phyloP scores from a whole-genome alignment of 208 protist species.

The Trypanosoma theileri region DNA sequence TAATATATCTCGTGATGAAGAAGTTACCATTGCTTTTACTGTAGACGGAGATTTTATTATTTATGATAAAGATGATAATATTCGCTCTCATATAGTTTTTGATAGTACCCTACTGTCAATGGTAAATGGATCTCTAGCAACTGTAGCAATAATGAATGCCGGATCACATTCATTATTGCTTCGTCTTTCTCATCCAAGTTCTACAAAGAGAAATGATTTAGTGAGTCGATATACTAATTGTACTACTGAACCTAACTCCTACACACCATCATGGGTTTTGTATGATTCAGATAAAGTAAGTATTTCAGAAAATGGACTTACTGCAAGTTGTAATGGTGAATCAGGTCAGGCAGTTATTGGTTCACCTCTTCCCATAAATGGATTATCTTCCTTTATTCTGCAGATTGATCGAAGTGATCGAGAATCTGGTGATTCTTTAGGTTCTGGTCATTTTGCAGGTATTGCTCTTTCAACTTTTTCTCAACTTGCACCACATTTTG shows the following conservation, averaged over 20 bases:
- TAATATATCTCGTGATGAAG: constrained; percentile 59
- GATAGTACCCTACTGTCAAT: constrained; percentile 39
- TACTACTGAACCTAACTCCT: constrained; percentile 25
- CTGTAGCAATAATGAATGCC: constrained; percentile 31
- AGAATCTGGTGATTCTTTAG: constrained; percentile 56
- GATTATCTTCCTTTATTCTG: constrained; percentile 80
- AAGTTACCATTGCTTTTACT: constrained; percentile 72
- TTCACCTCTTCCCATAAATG: constrained; percentile 52
- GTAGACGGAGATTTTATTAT: constrained; percentile 82
- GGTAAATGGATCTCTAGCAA: constrained; percentile 16
- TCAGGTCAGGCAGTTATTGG: constrained; percentile 71
- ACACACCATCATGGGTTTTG: constrained; percentile 59
- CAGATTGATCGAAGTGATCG: constrained; percentile 65
- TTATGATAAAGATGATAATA: constrained; percentile 71
- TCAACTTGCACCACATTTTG: constrained; percentile 54
- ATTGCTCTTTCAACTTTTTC: constrained; percentile 60
- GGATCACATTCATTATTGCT: constrained; percentile 34
- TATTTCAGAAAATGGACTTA: constrained; percentile 57
- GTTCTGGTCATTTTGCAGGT: constrained; percentile 87
- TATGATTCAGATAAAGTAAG: constrained; percentile 55
- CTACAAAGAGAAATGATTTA: constrained; percentile 1
- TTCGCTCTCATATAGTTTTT: constrained; percentile 61
- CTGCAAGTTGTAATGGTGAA: constrained; percentile 60
- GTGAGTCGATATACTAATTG: constrained; percentile 2
- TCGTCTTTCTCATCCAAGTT: constrained; percentile 21